Evolutionary conservation across 306 rosid species (phyloP).

Genomic region (Glycine tomentella): DNA sequence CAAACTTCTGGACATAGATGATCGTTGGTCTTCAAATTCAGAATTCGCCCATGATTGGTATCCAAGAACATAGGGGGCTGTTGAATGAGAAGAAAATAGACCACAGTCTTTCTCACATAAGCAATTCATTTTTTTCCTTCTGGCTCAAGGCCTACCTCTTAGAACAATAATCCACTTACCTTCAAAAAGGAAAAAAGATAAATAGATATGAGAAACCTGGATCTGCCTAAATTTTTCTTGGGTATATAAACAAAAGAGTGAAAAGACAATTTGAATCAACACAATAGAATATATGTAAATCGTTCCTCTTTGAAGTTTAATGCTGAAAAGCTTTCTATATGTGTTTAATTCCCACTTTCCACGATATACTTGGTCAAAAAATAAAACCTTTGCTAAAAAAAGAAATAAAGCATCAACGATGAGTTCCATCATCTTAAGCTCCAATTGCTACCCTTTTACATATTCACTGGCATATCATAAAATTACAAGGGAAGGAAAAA

Average conservation of each 20-base stretch:
- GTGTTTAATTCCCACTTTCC: slow-evolving; percentile 27
- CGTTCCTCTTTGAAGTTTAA: slow-evolving; percentile 10
- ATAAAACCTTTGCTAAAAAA: not conserved
- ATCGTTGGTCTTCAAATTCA: slow-evolving; percentile 50
- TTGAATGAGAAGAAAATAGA: slow-evolving; percentile 46
- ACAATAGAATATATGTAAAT: not conserved
- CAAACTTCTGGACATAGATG: slow-evolving; percentile 55
- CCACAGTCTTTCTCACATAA: slow-evolving; percentile 48
- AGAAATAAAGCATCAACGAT: not conserved
- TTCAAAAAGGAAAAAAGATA: slow-evolving; percentile 8
- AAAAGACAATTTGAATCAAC: slow-evolving; percentile 9
- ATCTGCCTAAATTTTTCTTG: no score
- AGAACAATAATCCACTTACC: slow-evolving; percentile 42
- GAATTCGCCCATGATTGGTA: slow-evolving; percentile 50
- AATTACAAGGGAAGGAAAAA: not conserved
- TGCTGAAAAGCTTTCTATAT: slow-evolving; percentile 42
- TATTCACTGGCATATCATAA: slow-evolving; percentile 41
- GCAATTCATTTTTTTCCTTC: slow-evolving; percentile 54
- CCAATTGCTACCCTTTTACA: no score
- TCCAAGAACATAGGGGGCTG: slow-evolving; percentile 38
- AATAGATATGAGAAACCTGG: not conserved
- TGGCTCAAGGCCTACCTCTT: slow-evolving; percentile 14
- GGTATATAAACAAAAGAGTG: no score
- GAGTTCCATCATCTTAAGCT: no score
- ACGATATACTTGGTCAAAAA: slow-evolving; percentile 27